Base-by-base conservation (phyloP, 1,284 basidiomycete species). In the Stereum hirsutum region DNA sequence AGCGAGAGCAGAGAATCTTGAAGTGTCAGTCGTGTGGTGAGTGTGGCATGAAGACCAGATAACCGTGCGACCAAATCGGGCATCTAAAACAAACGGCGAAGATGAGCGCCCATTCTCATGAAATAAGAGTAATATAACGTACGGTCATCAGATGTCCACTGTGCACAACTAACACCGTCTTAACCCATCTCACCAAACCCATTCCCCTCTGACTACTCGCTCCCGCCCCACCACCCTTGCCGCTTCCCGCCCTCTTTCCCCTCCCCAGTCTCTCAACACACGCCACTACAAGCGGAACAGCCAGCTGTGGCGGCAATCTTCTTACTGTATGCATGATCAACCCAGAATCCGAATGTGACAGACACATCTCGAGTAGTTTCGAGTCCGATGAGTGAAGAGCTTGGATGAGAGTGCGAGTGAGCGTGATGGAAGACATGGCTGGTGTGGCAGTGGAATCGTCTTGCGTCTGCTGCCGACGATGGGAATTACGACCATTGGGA, bases 131-230 rank as follows among this genome's bases (percentile, higher is more conserved):
- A 11, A 31, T 5, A 8, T 31, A 26, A n/a, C 14, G 12, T 53
- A 93, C 92, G 34, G 93, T 94, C 84, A 99, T 90, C 43, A 99
- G 75, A 64, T 98, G 88, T 1, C 86, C 87, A 45, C 92, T 88
- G 60, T 98, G 93, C 33, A 92, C 75, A 23, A 85, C 75, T 44
- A 99, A 68, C 3, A 92, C 88, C 8, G 83, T 83, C 60, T 85
- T 85, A 41, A 98, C 77, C 96, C 96, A 99, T 42, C 75, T 75
- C 41, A 97, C 75, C 23, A 97, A 72, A 17, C 81, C 81, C 23
- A 77, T 75, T n/a, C 86, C 92, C 48, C 90, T 69, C 58, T 93
- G 89, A 34, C 91, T 82, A 57, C 87, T 89, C 36, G 91, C 84
- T 24, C 81, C 89, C 0, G 80, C 82, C 2, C 87, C 88, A 11